These are phyloP conservation scores for Ogataea pini DNA, from an alignment of 805 yeast species.

Conservation along the genomic window DNA sequence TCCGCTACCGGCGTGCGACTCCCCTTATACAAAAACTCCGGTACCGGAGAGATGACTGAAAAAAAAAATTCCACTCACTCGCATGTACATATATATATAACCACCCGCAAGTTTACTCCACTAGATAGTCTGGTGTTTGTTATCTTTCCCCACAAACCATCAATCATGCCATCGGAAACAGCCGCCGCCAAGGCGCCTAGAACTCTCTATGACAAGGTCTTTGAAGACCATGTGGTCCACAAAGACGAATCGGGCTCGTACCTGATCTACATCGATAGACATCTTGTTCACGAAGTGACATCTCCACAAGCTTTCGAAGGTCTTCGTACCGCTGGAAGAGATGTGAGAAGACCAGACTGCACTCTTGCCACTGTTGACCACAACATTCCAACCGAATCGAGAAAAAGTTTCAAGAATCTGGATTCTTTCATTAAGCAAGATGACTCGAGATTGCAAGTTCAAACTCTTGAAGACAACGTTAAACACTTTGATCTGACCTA, in stretches of 20 bases:
- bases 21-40: slow-evolving; percentile 11
- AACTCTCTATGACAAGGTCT: slow-evolving; percentile 95
- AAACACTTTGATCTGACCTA: slow-evolving; percentile 85
- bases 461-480: slow-evolving; percentile 91
- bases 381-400: slow-evolving; percentile 93
- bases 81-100: background rate
- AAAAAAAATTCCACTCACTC: slow-evolving; percentile 3
- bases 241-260: slow-evolving; percentile 84
- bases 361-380: slow-evolving; percentile 95
- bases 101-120: background rate
- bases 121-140: background rate
- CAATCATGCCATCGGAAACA: slow-evolving; percentile 34
- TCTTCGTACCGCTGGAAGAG: slow-evolving; percentile 79
- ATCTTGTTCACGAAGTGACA: slow-evolving; percentile 96
- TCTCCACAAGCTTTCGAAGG: slow-evolving; percentile 99
- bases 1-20: slow-evolving; percentile 8
- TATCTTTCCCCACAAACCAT: background rate
- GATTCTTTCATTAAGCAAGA: slow-evolving; percentile 83
- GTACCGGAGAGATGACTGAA: slow-evolving; percentile 16
- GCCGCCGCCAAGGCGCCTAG: slow-evolving; percentile 44
- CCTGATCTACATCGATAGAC: slow-evolving; percentile 92
- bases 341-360: slow-evolving; percentile 88
- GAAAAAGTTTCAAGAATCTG: slow-evolving; percentile 71
- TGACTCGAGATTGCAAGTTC: slow-evolving; percentile 90
- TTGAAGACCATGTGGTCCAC: slow-evolving; percentile 91